Conservation (phyloP, 2,329 filamentous ascomycete species). For the Alternaria arbusti region DNA sequence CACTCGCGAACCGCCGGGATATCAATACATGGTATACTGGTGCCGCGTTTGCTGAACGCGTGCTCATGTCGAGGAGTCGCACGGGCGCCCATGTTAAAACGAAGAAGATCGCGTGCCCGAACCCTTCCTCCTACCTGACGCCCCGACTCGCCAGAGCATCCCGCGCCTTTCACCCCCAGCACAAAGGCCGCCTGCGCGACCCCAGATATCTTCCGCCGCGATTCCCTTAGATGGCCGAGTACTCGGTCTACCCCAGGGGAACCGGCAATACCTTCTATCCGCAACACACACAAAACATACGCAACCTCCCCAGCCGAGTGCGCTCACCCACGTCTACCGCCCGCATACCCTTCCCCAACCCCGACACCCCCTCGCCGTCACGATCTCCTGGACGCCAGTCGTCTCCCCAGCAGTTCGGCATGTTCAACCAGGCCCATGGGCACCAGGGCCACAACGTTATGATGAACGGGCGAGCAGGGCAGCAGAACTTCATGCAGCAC, state of each 20-base stretch:
- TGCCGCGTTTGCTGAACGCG: slow-evolving; percentile 34
- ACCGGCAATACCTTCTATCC: slow-evolving; percentile 66
- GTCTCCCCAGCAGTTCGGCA: slow-evolving; percentile 61
- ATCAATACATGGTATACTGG: slow-evolving; percentile 36
- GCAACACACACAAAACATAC: slow-evolving; percentile 58
- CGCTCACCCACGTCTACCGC: slow-evolving; percentile 54
- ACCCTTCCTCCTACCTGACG: slow-evolving; percentile 52
- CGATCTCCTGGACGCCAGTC: slow-evolving; percentile 61
- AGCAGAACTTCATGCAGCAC: slow-evolving; percentile 61
- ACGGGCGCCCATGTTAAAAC: slow-evolving; percentile 56
- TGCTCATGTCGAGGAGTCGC: slow-evolving; percentile 42
- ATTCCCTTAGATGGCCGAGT: slow-evolving; percentile 70
- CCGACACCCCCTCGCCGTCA: slow-evolving; percentile 64
- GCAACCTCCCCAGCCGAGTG: slow-evolving; percentile 54
- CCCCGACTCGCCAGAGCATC: slow-evolving; percentile 25
- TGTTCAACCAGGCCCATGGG: slow-evolving; percentile 71
- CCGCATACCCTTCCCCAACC: slow-evolving; percentile 52
- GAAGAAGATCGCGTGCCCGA: slow-evolving; percentile 56
- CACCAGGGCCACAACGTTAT: slow-evolving; percentile 77
- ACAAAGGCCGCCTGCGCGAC: slow-evolving; percentile 41
- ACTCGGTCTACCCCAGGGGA: slow-evolving; percentile 67
- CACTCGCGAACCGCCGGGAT: slow-evolving; percentile 16
- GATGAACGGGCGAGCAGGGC: slow-evolving; percentile 73
- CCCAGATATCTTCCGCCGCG: slow-evolving; percentile 27
- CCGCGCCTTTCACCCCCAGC: slow-evolving; percentile 32